Evolutionary conservation across 1,284 basidiomycete species (phyloP), one percentile per base, ranked within the genome.

Genomic region (Sporisorium reilianum): DNA sequence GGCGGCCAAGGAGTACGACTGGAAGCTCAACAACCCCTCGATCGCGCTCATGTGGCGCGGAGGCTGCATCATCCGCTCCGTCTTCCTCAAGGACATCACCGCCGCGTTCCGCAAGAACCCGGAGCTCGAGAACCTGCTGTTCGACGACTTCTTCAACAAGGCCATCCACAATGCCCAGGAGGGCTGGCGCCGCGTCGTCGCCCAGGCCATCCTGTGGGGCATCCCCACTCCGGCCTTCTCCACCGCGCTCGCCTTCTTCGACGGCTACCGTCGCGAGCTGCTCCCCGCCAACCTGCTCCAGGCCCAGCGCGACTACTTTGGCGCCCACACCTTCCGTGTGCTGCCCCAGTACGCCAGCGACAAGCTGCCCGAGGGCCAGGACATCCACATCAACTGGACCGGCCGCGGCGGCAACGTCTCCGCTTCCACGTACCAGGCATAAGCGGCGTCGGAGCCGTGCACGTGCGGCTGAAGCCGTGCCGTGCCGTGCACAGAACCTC

Each of bases 31-130:
- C 89, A 97, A 97, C 86, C 92, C 95, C 83, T 95, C 95, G 75
- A 98, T 99, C 85, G 97, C 97, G 53, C 91, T 90, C 79, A 99
- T 99, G 94, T 99, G 97, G 97, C 94, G 96, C 84, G 97, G 97
- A 79, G 97, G 97, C 77, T 99, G 97, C 87, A 99, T 99, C 87
- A 99, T 99, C 90, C 83, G 86, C 66, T 86, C 85, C 62, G 81
- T 83, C 50, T 84, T 84, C 77, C 74, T 84, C 60, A 82, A 83
- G 80, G 82, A 84, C 77, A 84, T 84, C 67, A 93, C 95, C 75
- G 86, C 90, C 52, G 96, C 97, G 30, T 99, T 95, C 89, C 88
- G 90, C 86, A 95, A 96, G 89, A 92, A 92, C 85, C 85, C 88
- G 48, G 85, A 93, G 34, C 89, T 99, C 50, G 95, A 99, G 88